Conservation (phyloP, 2,329 filamentous ascomycete species). For the Boeremia exigua region DNA sequence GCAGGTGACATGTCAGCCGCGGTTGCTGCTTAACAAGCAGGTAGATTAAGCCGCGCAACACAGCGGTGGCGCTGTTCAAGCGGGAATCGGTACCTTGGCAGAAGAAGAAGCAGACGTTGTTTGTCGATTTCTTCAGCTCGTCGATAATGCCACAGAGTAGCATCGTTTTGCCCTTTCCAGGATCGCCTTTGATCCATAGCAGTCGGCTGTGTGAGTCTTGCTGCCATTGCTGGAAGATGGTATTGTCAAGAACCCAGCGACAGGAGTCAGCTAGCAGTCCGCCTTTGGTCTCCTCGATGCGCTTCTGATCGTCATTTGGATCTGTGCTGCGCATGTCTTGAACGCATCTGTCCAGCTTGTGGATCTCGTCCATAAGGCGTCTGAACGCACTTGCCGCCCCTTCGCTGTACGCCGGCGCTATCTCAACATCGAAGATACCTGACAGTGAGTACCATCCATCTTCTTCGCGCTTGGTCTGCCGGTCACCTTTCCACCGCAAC, state of each 20-base stretch:
- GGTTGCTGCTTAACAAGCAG: too few relatives aligned
- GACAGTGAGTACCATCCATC: not conserved
- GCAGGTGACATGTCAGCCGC: too few relatives aligned
- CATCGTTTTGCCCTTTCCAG: too few relatives aligned
- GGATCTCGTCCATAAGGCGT: not conserved
- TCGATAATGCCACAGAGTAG: too few relatives aligned
- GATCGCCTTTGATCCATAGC: too few relatives aligned
- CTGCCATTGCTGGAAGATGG: too few relatives aligned
- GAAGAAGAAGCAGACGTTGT: constrained; percentile 29
- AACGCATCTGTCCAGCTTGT: not conserved
- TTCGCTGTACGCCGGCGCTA: not conserved
- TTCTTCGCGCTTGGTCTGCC: not conserved
- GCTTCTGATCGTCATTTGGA: constrained; percentile 13
- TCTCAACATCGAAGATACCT: not conserved
- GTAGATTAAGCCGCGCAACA: too few relatives aligned
- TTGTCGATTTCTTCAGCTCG: constrained; percentile 12
- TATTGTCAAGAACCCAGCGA: too few relatives aligned
- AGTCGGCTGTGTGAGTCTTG: too few relatives aligned
- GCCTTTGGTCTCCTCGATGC: constrained; percentile 9
- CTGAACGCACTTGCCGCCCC: not conserved
- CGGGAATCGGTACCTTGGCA: too few relatives aligned
- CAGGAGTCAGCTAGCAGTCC: too few relatives aligned
- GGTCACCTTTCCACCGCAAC: not conserved
- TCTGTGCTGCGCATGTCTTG: constrained; percentile 12
- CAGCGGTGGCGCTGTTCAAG: too few relatives aligned